Evolutionary conservation across 2,329 filamentous ascomycete genomes (phyloP).

Genomic region (Aspergillus puulaauensis): DNA sequence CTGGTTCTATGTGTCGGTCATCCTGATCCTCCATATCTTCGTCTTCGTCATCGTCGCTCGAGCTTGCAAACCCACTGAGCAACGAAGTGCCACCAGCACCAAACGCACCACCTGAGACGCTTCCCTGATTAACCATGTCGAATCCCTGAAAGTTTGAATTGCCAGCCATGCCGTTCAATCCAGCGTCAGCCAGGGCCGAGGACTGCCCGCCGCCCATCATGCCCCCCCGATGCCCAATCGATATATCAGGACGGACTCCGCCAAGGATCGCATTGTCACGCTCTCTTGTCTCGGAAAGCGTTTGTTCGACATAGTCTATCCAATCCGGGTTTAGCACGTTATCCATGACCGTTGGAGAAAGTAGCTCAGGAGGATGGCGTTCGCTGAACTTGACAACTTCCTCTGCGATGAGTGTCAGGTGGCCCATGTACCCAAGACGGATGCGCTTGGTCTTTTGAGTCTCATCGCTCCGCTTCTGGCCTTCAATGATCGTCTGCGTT

Average conservation of each 20-base stretch:
- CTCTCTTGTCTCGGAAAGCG: constrained; percentile 88
- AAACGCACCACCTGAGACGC: constrained; percentile 69
- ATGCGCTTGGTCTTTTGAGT: constrained; percentile 82
- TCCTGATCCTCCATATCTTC: constrained; percentile 76
- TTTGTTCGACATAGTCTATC: constrained; percentile 93
- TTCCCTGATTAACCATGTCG: constrained; percentile 65
- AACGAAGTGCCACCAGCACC: constrained; percentile 69
- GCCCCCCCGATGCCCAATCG: constrained; percentile 73
- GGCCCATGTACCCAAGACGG: constrained; percentile 96
- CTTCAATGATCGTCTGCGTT: constrained; percentile 87
- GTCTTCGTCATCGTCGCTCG: constrained; percentile 93
- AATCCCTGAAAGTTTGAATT: constrained; percentile 56
- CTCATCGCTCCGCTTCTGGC: constrained; percentile 82
- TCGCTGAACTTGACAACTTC: constrained; percentile 99
- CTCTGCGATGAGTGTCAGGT: constrained; percentile 93
- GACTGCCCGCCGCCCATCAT: constrained; percentile 58
- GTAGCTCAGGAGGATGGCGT: constrained; percentile 81
- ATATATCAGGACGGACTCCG: constrained; percentile 88
- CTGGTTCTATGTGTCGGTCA: constrained; percentile 48
- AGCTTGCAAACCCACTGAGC: constrained; percentile 88
- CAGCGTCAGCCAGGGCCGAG: constrained; percentile 74
- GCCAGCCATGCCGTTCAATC: constrained; percentile 66
- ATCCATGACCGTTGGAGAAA: constrained; percentile 81
- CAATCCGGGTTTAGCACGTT: constrained; percentile 86
- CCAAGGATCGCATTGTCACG: constrained; percentile 98